Evolutionary conservation across 106 monocot species (phyloP), one percentile per base, ranked within the genome.

Genomic region (Triglochin maritima): DNA sequence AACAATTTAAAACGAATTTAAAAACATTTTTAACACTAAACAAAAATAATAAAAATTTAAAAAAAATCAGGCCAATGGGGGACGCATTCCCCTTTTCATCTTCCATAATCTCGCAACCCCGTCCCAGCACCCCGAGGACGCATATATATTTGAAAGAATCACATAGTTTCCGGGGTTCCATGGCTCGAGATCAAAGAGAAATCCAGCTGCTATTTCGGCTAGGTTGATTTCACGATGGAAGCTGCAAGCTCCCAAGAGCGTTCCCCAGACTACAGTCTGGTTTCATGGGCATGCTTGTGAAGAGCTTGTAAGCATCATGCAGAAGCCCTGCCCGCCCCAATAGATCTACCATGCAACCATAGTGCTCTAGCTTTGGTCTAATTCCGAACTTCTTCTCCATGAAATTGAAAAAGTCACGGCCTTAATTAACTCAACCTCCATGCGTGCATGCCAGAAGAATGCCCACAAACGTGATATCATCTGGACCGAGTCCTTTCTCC

Each of bases 261-360:
- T 76, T 47, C 92, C 92, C 87, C 92, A 92, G 50, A 87, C 76
- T 7, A 84, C 84, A 4, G 59, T 90, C 90, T 4, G 90, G 81
- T 55, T 79, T 64, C 72, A 90, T 80, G 51, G 90, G 90, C 86
- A 86, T 90, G 46, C 67, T 77, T 56, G 41, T 70, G 7, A 86
- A 77, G 9, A 84, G 77, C 47, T 4, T 42, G 49, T 86, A 78
- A 5, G 86, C 83, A 79, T 86, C 79, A 0, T 49, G 63, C 11
- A 86, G 43, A 16, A 77, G 63, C 44, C 84, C 87, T 5, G 87
- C 76, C 2, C 87, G 87, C 1, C 90, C 90, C 3, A 90, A 49
- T 0, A 86, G 84, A 56, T 89, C 89, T 5, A 90, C 83, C 89
- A 86, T 83, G 64, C 90, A 90, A 64, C 86, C 83, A 17, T 91